These are phyloP conservation scores for Globisporangium takayamanum DNA, from an alignment of 352 stramenopile genomes.

Conservation along the genomic window DNA sequence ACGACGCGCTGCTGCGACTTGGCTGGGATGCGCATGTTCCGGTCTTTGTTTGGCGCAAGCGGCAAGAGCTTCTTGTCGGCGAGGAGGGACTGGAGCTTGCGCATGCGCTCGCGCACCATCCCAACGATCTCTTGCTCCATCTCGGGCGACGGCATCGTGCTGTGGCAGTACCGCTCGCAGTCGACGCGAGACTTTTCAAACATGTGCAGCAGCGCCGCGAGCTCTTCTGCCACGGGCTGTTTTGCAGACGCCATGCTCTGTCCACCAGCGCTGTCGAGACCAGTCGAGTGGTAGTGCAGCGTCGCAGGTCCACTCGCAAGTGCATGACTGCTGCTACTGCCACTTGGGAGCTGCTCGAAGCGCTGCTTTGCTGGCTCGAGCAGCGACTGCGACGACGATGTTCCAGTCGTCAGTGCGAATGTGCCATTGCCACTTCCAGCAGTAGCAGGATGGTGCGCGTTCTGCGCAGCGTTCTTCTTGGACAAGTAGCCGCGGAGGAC, in stretches of 20 bases:
- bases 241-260: slow-evolving; percentile 3
- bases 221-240: slow-evolving; percentile 28
- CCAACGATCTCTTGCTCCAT: slow-evolving; percentile 77
- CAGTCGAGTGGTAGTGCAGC: slow-evolving; percentile 1
- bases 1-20: slow-evolving; percentile 78
- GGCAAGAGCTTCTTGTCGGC: slow-evolving; percentile 63
- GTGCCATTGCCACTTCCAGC: not conserved
- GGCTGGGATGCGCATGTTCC: slow-evolving; percentile 70
- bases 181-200: slow-evolving; percentile 61
- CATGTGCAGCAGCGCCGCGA: slow-evolving; percentile 53
- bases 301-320: slow-evolving; percentile 3
- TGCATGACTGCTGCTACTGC: not conserved
- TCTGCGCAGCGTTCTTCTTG: slow-evolving; percentile 29
- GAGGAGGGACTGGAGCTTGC: slow-evolving; percentile 61
- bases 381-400: not conserved
- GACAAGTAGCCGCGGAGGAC: slow-evolving; percentile 50
- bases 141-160: slow-evolving; percentile 42
- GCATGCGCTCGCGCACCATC: slow-evolving; percentile 65
- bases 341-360: slow-evolving; percentile 9
- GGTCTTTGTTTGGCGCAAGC: slow-evolving; percentile 60
- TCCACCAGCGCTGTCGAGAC: slow-evolving; percentile 1
- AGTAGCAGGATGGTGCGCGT: not conserved
- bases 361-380: slow-evolving; percentile 13
- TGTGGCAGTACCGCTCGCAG: slow-evolving; percentile 71
- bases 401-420: not conserved